Evolutionary conservation across 495 filamentous ascomycete species (phyloP).

Genomic region (Aspergillus egyptiacus): DNA sequence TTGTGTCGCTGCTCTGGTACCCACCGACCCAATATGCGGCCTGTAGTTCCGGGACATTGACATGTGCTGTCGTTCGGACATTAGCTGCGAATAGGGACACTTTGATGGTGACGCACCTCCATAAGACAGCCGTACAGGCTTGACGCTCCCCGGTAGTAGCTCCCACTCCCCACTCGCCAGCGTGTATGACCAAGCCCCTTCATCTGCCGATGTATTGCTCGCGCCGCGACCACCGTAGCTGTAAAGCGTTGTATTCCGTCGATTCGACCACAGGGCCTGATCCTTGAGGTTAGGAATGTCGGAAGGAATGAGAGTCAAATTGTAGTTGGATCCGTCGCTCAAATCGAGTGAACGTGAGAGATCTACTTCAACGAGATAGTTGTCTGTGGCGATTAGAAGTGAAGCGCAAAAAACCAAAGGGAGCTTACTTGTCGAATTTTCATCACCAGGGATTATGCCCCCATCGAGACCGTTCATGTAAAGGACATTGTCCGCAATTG

Average conservation of each 20-base stretch:
- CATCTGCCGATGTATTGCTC: constrained; percentile 3
- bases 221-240: constrained; percentile 7
- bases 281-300: constrained; percentile 8
- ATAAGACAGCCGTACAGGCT: constrained; percentile 1
- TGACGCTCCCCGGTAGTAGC: constrained; percentile 6
- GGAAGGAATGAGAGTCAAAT: constrained; percentile 8
- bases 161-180: constrained; percentile 1
- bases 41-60: constrained; percentile 12
- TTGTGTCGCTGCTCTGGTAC: constrained; percentile 10
- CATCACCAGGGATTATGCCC: constrained; percentile 11
- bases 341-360: constrained; percentile 3
- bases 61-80: constrained; percentile 2
- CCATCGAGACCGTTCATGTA: constrained; percentile 16
- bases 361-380: constrained; percentile 18
- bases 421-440: constrained; percentile 4
- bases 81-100: not conserved
- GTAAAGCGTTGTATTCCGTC: constrained; percentile 9
- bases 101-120: constrained; percentile 7
- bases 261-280: constrained; percentile 7
- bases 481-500: constrained; percentile 12
- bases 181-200: constrained; percentile 8
- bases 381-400: constrained; percentile 6
- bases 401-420: not conserved
- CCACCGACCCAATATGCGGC: constrained; percentile 16
- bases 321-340: constrained; percentile 15